Base-by-base conservation (phyloP, 768 basidiomycete species). In the Calocera cornea region DNA sequence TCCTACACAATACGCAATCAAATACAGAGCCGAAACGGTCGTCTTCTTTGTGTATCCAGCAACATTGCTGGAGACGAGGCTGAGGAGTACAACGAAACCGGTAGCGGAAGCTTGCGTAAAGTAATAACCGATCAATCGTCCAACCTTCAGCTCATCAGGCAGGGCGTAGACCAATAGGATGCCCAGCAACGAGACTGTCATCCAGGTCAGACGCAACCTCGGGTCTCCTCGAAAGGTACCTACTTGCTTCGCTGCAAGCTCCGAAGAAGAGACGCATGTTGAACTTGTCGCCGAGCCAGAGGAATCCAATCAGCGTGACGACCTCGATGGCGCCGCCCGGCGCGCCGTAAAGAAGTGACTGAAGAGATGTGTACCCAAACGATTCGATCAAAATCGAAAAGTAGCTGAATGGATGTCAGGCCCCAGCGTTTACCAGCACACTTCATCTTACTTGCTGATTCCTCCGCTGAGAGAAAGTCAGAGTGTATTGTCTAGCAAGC, bases 1-100 rank as follows among this genome's bases (percentile, higher is more conserved):
- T 5, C 36, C 36, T 5, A 38, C 36, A 24, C 82, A 80, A 81
- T 82, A 84, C 8, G 80, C 80, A 64, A 82, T 76, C 72, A 82
- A 83, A 41, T 81, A 80, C n/a, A 83, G 69, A 54, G 79, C 77
- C 24, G 81, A 81, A 1, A 79, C 78, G 22, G 82, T 74, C 5
- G 79, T 79, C 72, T 82, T 81, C 72, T 84, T 84, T 19, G 80
- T 79, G 34, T 81, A 79, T 72, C 82, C 82, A 7, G 75, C 82
- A 64, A 82, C 69, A 70, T 82, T 82, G 49, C 78, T 78, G 27
- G 78, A 78, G 79, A 83, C 80, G 44, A 82, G 75, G 8, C 80
- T 77, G 50, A 82, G 73, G 68, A 82, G 81, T 19, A 81, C 75
- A 0, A 80, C 79, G 54, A 60, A 60, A 29, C 54, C 54, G 8